phyloP scores from a whole-genome alignment of 345 rosid species.

The Citrus australasica region DNA sequence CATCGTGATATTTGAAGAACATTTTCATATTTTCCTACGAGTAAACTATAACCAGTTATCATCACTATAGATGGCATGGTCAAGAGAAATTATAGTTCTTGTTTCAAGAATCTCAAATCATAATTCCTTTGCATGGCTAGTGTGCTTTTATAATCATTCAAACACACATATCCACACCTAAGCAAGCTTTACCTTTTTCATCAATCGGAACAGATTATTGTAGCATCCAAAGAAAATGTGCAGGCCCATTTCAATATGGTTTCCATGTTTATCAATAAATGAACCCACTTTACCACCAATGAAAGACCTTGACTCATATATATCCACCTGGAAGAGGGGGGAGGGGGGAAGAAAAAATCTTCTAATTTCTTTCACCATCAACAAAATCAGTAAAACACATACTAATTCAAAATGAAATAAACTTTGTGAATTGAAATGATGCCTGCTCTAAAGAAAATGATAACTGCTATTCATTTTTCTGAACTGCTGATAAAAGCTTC shows the following conservation, averaged over 20 bases:
- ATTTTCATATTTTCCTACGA: neutral
- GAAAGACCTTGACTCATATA: slow-evolving; percentile 84
- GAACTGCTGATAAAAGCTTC: slow-evolving; percentile 5
- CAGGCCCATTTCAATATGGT: slow-evolving; percentile 97
- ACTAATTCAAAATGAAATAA: neutral
- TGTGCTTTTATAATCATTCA: neutral
- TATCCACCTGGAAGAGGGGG: slow-evolving; percentile 76
- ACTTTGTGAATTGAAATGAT: neutral
- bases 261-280: slow-evolving; percentile 91
- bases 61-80: neutral
- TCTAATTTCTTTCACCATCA: neutral
- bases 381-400: neutral
- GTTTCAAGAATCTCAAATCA: neutral
- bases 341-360: neutral
- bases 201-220: no score
- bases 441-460: neutral
- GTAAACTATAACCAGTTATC: neutral
- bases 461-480: neutral
- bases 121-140: neutral
- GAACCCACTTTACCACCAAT: slow-evolving; percentile 99
- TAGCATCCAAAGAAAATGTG: no score
- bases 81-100: neutral
- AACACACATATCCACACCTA: slow-evolving; percentile 1
- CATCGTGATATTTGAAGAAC: neutral
- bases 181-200: slow-evolving; percentile 27